These are phyloP conservation scores for Melampsora americana DNA, from an alignment of 1,284 basidiomycete genomes.

Conservation along the genomic window DNA sequence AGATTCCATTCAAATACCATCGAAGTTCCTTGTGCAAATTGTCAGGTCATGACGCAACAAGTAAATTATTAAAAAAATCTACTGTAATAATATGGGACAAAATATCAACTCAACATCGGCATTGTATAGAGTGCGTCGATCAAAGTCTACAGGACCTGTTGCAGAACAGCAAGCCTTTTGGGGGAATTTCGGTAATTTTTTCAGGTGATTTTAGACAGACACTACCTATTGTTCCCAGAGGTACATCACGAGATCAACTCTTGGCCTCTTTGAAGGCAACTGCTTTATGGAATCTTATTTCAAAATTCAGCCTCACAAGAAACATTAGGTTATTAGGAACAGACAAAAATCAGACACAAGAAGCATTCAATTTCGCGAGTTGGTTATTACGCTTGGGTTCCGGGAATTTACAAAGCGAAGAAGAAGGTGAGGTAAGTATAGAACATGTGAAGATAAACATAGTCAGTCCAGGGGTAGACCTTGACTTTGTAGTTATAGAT, in stretches of 20 bases:
- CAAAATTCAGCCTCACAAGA: too few species aligned
- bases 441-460: too few species aligned
- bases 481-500: background rate
- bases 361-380: too few species aligned
- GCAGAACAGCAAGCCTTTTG: background rate
- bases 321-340: too few species aligned
- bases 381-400: too few species aligned
- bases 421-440: too few species aligned
- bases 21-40: background rate
- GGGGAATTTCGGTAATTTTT: slow-evolving; percentile 7
- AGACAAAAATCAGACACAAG: too few species aligned
- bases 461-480: too few species aligned
- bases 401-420: too few species aligned
- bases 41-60: background rate
- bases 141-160: background rate
- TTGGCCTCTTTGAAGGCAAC: background rate
- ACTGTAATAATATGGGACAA: slow-evolving; percentile 36
- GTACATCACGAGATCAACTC: background rate
- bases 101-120: background rate
- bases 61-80: background rate
- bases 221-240: background rate
- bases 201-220: slow-evolving; percentile 14
- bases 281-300: background rate
- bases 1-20: slow-evolving; percentile 54
- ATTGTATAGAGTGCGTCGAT: slow-evolving; percentile 21